A percentile compares a stretch with the other conserved stretches of the same genome.
Conservation (phyloP, 768 basidiomycete species). For the Suillus luteus region DNA sequence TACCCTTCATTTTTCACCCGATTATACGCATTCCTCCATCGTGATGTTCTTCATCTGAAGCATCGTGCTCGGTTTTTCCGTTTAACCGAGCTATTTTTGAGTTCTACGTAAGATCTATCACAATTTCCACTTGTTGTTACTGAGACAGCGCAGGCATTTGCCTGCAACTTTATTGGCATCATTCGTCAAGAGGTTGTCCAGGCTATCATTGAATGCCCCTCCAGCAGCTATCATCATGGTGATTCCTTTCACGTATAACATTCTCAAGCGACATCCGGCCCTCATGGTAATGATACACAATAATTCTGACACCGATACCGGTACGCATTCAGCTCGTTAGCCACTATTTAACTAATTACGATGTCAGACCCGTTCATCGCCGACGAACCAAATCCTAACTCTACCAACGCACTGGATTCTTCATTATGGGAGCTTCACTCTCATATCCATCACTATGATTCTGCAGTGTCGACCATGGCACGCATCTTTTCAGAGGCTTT, state of each 20-base stretch:
- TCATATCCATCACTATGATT: constrained; percentile 80
- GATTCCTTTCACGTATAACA: constrained; percentile 93
- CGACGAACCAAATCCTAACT: constrained; percentile 68
- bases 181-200: constrained; percentile 88
- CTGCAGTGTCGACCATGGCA: constrained; percentile 82
- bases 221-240: constrained; percentile 90
- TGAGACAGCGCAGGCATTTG: constrained; percentile 59
- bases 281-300: constrained; percentile 94
- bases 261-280: constrained; percentile 88
- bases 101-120: constrained; percentile 72
- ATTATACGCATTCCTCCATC: constrained; percentile 87
- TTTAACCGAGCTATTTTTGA: constrained; percentile 85
- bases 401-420: constrained; percentile 79
- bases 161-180: constrained; percentile 92
- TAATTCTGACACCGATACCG: constrained; percentile 35
- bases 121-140: constrained; percentile 4
- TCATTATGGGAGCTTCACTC: constrained; percentile 92
- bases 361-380: constrained; percentile 69
- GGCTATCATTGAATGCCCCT: constrained; percentile 81
- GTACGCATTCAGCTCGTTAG: constrained; percentile 24
- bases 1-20: constrained; percentile 95
- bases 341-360: constrained; percentile 10
- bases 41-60: constrained; percentile 86
- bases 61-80: constrained; percentile 96
- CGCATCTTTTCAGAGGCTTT: constrained; percentile 89